These are phyloP conservation scores for Adansonia rubrostipa DNA, from an alignment of 441 rosid species.

Conservation along the genomic window DNA sequence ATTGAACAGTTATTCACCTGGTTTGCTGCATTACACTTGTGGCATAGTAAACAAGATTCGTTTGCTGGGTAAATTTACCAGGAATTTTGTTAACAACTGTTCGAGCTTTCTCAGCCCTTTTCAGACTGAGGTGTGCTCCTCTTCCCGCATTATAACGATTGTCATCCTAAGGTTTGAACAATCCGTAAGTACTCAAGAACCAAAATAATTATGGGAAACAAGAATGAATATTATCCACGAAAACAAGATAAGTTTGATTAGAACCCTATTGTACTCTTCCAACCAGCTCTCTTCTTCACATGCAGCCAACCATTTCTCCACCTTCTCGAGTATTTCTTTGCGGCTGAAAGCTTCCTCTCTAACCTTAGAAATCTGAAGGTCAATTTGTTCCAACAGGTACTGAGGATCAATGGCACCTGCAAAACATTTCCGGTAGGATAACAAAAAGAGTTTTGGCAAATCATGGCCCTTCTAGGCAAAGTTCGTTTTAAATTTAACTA, in stretches of 20 bases:
- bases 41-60: not conserved
- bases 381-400: constrained; percentile 61
- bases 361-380: constrained; percentile 63
- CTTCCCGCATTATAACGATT: constrained; percentile 90
- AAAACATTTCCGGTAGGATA: constrained; percentile 23
- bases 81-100: constrained; percentile 72
- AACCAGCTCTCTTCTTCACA: constrained; percentile 93
- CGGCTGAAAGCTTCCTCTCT: constrained; percentile 78
- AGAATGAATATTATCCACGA: not conserved
- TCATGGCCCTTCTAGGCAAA: constrained; percentile 16
- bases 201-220: constrained; percentile 21
- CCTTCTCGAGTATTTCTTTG: constrained; percentile 82
- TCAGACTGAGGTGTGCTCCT: constrained; percentile 83
- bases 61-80: constrained; percentile 45
- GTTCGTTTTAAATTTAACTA: not conserved
- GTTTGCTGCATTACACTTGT: not conserved
- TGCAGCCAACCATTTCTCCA: constrained; percentile 88
- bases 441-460: not conserved
- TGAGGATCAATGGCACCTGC: constrained; percentile 66
- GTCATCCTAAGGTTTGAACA: constrained; percentile 58
- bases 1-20: not conserved
- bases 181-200: constrained; percentile 9
- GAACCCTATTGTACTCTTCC: constrained; percentile 84
- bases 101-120: constrained; percentile 93
- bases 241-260: constrained; percentile 6